Percentiles rank a stretch among this genome's conserved stretches.
These are phyloP conservation scores for Suillus weaverae DNA, from an alignment of 768 basidiomycete genomes.

Conservation along the genomic window DNA sequence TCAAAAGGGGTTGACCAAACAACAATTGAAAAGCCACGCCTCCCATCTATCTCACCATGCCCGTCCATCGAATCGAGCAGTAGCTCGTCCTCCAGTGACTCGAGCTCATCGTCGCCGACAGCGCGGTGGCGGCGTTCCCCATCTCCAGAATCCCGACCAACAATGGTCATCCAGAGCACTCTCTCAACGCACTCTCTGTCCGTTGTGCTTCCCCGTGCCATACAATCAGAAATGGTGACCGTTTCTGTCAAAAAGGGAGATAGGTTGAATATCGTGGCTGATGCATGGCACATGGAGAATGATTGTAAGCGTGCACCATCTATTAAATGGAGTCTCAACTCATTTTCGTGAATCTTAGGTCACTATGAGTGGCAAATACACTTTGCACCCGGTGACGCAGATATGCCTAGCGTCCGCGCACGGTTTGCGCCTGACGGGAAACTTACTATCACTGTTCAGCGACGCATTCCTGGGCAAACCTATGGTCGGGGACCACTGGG, in stretches of 20 bases:
- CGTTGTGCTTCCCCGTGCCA: constrained; percentile 47
- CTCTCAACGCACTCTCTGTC: constrained; percentile 42
- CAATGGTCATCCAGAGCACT: constrained; percentile 46
- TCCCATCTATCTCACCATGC: constrained; percentile 30
- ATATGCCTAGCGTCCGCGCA: constrained; percentile 53
- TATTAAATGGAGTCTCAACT: constrained; percentile 1
- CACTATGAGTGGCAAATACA: constrained; percentile 64
- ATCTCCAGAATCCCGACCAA: constrained; percentile 38
- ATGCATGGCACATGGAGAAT: constrained; percentile 60
- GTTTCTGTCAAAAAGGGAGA: constrained; percentile 61
- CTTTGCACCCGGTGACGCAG: constrained; percentile 54
- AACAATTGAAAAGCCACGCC: constrained; percentile 30
- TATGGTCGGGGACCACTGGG: constrained; percentile 24
- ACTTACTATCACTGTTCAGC: constrained; percentile 47
- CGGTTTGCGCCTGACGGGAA: constrained; percentile 46
- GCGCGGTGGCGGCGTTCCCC: constrained; percentile 33
- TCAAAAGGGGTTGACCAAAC: constrained; percentile 22
- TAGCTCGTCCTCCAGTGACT: constrained; percentile 19
- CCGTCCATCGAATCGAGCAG: constrained; percentile 25
- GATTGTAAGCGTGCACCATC: constrained; percentile 47
- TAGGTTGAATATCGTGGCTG: constrained; percentile 55
- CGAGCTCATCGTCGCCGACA: constrained; percentile 27
- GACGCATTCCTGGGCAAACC: constrained; percentile 26
- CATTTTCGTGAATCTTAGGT: constrained; percentile 32
- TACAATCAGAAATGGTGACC: constrained; percentile 63